A percentile compares a stretch with the other conserved stretches of the same genome.
Evolutionary conservation across 768 basidiomycete genomes (phyloP).

Genomic region (Calocybe cyanea): DNA sequence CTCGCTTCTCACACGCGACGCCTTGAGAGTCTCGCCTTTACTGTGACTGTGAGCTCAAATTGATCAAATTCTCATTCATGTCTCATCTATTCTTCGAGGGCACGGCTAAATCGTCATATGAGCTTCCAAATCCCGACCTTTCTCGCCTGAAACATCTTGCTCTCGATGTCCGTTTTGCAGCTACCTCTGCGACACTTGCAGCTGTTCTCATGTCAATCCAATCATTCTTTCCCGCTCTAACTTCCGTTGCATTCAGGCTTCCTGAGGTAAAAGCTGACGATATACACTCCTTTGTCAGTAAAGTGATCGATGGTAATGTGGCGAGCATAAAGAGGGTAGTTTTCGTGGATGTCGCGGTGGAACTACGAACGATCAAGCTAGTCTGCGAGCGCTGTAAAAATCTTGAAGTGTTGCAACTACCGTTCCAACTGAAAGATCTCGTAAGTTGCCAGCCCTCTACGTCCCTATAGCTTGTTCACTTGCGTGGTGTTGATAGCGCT

Average conservation of each 20-base stretch:
- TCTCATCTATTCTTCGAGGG: conserved; percentile 24
- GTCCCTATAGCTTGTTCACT: background rate
- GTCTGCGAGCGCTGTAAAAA: conserved; percentile 40
- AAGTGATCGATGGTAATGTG: conserved; percentile 38
- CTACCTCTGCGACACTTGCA: conserved; percentile 23
- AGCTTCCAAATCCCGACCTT: conserved; percentile 11
- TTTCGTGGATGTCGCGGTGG: conserved; percentile 44
- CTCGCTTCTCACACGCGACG: background rate
- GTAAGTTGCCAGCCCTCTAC: conserved; percentile 24
- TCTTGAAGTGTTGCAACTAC: conserved; percentile 48
- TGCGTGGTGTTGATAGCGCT: conserved; percentile 14
- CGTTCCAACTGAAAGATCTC: conserved; percentile 48
- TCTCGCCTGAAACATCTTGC: conserved; percentile 28
- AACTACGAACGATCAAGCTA: conserved; percentile 31
- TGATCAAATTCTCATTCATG: conserved; percentile 9
- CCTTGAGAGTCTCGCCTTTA: conserved; percentile 15
- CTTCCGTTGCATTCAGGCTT: conserved; percentile 40
- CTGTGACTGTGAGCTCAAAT: background rate
- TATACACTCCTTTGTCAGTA: conserved; percentile 34
- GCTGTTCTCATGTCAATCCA: conserved; percentile 29
- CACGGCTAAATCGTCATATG: conserved; percentile 25
- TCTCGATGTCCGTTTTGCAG: conserved; percentile 12
- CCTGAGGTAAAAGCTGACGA: conserved; percentile 34
- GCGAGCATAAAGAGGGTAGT: conserved; percentile 39
- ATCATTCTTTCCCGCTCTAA: conserved; percentile 27